phyloP scores from a whole-genome alignment of 1,284 basidiomycete genomes.

The Cryptococcus jaspeensis region DNA sequence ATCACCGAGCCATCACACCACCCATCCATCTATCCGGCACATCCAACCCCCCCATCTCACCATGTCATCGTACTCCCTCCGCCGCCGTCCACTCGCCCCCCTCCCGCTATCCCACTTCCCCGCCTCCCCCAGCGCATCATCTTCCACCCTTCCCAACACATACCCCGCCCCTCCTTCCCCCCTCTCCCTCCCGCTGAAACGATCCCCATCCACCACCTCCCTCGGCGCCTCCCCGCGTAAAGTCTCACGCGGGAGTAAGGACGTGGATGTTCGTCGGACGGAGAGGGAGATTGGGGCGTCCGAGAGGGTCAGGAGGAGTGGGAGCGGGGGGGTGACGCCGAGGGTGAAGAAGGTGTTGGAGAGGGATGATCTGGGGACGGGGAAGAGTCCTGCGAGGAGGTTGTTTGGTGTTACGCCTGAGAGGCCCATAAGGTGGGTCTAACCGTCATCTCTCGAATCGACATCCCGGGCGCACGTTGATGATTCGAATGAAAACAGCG shows the following conservation, averaged over 20 bases:
- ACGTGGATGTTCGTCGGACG: not conserved
- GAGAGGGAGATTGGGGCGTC: not conserved
- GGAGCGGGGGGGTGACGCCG: not conserved
- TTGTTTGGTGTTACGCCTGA: slow-evolving; percentile 20
- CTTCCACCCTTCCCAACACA: not conserved
- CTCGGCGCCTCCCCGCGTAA: not conserved
- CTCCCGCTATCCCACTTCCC: not conserved
- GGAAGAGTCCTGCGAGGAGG: slow-evolving; percentile 33
- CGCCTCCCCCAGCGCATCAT: not conserved
- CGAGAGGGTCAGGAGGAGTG: not conserved
- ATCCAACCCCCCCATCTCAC: not conserved
- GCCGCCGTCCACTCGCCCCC: not conserved
- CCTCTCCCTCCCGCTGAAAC: not conserved
- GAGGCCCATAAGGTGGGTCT: slow-evolving; percentile 10
- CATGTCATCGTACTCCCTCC: not conserved
- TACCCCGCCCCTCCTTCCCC: not conserved
- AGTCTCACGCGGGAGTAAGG: not conserved
- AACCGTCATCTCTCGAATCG: not conserved
- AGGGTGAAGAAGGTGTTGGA: slow-evolving; percentile 20
- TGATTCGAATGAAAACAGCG: slow-evolving; percentile 7
- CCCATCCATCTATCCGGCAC: not conserved
- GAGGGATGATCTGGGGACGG: slow-evolving; percentile 31
- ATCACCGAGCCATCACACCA: not conserved
- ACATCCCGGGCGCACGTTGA: not conserved
- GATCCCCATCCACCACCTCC: not conserved